Conservation (phyloP, 805 yeast genomes). For the Sugiyamaella smithiae region DNA sequence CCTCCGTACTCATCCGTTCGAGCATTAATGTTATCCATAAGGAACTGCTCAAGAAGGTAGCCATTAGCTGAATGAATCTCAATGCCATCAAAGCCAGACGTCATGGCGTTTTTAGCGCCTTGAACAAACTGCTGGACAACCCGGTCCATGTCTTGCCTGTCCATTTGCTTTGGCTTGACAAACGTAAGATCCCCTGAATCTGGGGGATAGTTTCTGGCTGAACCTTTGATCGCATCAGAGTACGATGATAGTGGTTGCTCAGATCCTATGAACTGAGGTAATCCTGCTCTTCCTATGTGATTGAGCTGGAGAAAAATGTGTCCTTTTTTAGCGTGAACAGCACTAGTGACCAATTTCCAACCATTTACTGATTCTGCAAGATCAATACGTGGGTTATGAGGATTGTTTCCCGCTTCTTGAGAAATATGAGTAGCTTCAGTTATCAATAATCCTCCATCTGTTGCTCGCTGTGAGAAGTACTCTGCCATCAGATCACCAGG, state of each 20-base stretch:
- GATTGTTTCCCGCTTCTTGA: conserved; percentile 37
- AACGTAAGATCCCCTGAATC: conserved; percentile 35
- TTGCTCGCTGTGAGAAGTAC: conserved; percentile 57
- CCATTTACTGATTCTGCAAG: conserved; percentile 30
- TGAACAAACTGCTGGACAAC: conserved; percentile 41
- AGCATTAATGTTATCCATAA: conserved; percentile 43
- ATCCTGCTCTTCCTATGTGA: conserved; percentile 38
- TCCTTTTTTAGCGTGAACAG: conserved; percentile 44
- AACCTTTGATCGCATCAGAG: conserved; percentile 10
- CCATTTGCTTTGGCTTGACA: conserved; percentile 40
- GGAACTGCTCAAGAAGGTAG: conserved; percentile 47
- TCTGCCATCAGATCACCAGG: conserved; percentile 46
- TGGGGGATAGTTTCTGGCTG: conserved; percentile 29
- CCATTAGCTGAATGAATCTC: conserved; percentile 68
- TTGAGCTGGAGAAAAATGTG: conserved; percentile 44
- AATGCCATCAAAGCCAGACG: conserved; percentile 58
- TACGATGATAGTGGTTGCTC: conserved; percentile 6
- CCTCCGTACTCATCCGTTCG: conserved; percentile 64
- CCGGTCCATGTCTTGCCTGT: conserved; percentile 41
- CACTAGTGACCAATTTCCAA: conserved; percentile 42
- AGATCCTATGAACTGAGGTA: not conserved
- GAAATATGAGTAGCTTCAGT: conserved; percentile 56
- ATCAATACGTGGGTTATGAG: conserved; percentile 30
- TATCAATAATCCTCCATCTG: conserved; percentile 55
- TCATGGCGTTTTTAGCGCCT: conserved; percentile 52